These are phyloP conservation scores for Diacronema lutheri DNA, from an alignment of 78 protist genomes.

Conservation along the genomic window DNA sequence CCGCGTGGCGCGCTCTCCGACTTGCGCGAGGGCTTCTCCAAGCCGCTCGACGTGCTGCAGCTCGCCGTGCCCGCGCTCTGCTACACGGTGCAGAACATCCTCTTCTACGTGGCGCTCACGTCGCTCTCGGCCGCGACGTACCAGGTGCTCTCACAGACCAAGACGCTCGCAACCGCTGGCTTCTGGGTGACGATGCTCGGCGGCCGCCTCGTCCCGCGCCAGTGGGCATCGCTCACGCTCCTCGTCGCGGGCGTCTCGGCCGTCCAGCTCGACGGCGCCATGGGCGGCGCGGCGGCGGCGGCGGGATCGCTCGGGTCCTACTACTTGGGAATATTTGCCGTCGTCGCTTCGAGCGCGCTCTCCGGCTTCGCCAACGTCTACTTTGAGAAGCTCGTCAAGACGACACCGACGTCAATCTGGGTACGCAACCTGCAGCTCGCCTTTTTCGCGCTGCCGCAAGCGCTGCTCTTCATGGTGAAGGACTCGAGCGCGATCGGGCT, in stretches of 20 bases:
- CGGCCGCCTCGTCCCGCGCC: neutral
- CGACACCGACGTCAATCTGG: constrained; percentile 3
- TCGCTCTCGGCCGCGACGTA: constrained; percentile 26
- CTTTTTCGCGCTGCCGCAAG: neutral
- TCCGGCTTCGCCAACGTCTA: constrained; percentile 2
- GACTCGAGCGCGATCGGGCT: neutral
- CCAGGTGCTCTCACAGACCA: constrained; percentile 31
- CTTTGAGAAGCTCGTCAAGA: neutral
- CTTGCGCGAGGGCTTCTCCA: no score
- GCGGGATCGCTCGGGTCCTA: neutral
- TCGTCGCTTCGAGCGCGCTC: neutral
- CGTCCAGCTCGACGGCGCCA: neutral
- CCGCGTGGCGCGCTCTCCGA: no score
- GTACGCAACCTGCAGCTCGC: constrained; percentile 35
- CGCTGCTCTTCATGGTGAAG: neutral
- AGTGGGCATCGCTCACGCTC: constrained; percentile 22
- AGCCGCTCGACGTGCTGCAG: no score
- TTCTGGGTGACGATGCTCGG: neutral
- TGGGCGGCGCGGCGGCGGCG: neutral
- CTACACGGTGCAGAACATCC: constrained; percentile 25
- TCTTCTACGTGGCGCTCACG: constrained; percentile 21
- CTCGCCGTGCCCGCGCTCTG: neutral
- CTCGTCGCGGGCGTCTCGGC: constrained; percentile 6
- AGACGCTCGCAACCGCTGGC: constrained; percentile 17
- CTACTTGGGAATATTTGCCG: neutral